Base-by-base conservation (phyloP, 2,329 filamentous ascomycete genomes). In the Penicillium polonicum region DNA sequence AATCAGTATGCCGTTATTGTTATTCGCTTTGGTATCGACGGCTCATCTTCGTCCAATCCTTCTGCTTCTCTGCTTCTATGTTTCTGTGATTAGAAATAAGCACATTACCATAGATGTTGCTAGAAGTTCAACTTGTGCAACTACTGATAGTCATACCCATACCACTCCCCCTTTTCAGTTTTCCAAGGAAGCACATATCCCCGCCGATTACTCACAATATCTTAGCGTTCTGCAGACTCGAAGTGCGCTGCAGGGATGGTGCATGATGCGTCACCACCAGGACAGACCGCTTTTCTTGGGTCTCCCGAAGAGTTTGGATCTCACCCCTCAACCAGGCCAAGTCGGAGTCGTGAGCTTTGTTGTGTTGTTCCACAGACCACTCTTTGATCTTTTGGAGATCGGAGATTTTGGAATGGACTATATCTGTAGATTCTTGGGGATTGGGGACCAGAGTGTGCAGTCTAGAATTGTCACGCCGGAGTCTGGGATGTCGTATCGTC, bases 221-320 rank as follows among this genome's bases (percentile, higher is more conserved):
- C 17, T 74, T 68, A 3, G 73, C 64, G 49, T 87, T 73, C 60
- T 80, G 75, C 0, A 83, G 83, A 2, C 74, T 74, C 0, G 83
- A 81, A 2, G 81, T 80, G 7, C 76, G 76, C 44, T 76, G 60
- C 0, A 82, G 61, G n/a, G 74, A 80, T 1, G 84, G 84, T 2
- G 83, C 82, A 64, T 87, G 84, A 52, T 86, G 83, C 0, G 83
- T 86, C 0, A 81, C 77, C 0, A 87, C 76, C 0, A 87, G 57
- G 6, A 85, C 62, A 33, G 60, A 55, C 23, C 45, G 23, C 17
- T 39, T 31, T 29, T 42, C 44, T 42, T 44, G 2, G 7, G 12
- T 64, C 57, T 19, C 55, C 58, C 3, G 58, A 13, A 69, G 65
- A 5, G 44, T 45, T 5, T 60, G 15, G 13, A 79, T 70, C 60